phyloP scores from a whole-genome alignment of 2,329 filamentous ascomycete genomes.

The Microsporum canis region DNA sequence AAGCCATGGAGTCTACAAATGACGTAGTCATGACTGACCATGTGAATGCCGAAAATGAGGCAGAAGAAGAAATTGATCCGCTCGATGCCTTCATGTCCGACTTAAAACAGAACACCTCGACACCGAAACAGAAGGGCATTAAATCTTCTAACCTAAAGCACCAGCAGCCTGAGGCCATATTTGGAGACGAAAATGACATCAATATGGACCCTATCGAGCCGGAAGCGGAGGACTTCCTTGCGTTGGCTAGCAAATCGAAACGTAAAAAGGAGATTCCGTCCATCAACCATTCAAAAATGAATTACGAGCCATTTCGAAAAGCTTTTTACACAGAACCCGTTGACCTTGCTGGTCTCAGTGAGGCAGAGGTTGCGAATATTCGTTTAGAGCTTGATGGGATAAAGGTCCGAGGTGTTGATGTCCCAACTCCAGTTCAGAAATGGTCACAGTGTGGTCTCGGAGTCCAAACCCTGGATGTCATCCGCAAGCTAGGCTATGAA shows the following conservation, averaged over 20 bases:
- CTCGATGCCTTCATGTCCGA: constrained; percentile 94
- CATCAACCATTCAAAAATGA: constrained; percentile 75
- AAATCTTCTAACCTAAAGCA: constrained; percentile 34
- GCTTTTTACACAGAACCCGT: constrained; percentile 88
- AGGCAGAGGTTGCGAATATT: constrained; percentile 70
- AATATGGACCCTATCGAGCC: constrained; percentile 51
- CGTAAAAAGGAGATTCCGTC: constrained; percentile 95
- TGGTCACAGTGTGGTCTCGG: constrained; percentile 94
- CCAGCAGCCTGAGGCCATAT: constrained; percentile 71
- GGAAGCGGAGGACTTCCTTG: constrained; percentile 53
- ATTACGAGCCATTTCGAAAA: constrained; percentile 78
- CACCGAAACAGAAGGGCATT: constrained; percentile 24
- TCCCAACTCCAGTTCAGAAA: constrained; percentile 88
- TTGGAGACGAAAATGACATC: constrained; percentile 70
- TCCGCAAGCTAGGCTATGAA: constrained; percentile 70
- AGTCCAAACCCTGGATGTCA: constrained; percentile 73
- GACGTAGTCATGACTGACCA: constrained; percentile 6
- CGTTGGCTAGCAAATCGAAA: constrained; percentile 52
- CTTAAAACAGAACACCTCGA: constrained; percentile 42
- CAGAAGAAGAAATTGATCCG: constrained; percentile 61
- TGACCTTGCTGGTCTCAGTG: constrained; percentile 70
- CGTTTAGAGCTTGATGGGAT: constrained; percentile 87
- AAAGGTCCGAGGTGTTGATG: constrained; percentile 77
- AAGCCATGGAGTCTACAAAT: background rate
- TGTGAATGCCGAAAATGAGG: constrained; percentile 24